Base-by-base conservation (phyloP, 2,329 filamentous ascomycete genomes). In the Claviceps humidiphila region DNA sequence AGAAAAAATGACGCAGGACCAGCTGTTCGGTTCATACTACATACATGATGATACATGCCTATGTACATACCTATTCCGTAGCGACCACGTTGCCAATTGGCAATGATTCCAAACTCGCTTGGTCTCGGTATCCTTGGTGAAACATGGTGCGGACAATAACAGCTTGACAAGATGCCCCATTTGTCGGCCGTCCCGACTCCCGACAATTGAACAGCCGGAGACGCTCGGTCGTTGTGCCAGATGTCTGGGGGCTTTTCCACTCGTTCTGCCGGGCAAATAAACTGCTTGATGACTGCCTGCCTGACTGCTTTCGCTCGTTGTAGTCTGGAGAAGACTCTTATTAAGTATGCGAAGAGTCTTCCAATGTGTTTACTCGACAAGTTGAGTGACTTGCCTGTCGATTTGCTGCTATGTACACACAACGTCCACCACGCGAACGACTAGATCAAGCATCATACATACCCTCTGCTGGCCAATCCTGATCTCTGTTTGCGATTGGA, bases 51-150 rank as follows among this genome's bases (percentile, higher is more conserved):
- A n/a, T n/a, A n/a, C n/a, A 9, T 30, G 9, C 26, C 9, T 30
- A 30, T 8, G 2, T 26, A 26, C 26, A 26, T 26, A 26, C 26
- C 30, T 30, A 24, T 47, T 24, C n/a, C 24, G 16, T 37, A 38
- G 42, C 47, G 47, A 50, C 47, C 47, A 50, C 51, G 42, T 53
- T 53, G 51, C 40, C 30, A 34, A 9, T 53, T 53, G 51, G 34
- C 30, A 34, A 9, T 30, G 38, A 30, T n/a, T n/a, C 24, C 24
- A 43, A 22, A 24, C 13, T 50, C 41, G 41, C 40, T 38, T 47
- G 30, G 51, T 53, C 44, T 46, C 34, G 47, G 47, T 13, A 40
- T 49, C 44, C 34, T 24, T 42, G 24, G n/a, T 46, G 51, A 53
- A 53, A 53, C 51, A 50, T 8, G n/a, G 42, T 9, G 14, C 22